These are phyloP conservation scores for Coemansia sp. DNA, from an alignment of 192 early-diverging fungal species.

Conservation along the genomic window DNA sequence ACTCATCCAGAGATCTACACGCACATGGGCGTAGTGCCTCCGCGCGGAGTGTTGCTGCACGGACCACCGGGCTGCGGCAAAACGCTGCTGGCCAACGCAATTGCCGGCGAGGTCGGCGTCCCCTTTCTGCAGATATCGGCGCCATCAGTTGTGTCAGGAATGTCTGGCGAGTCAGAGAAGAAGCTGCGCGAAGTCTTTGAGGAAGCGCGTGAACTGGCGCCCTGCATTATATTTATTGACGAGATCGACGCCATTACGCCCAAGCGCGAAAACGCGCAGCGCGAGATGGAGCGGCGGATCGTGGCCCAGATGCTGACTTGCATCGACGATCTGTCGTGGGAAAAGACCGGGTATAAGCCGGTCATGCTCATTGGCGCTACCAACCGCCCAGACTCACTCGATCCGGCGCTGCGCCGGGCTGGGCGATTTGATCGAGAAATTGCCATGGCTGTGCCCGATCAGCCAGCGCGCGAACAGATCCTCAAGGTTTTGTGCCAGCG, in stretches of 20 bases:
- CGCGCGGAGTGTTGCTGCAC: constrained; percentile 90
- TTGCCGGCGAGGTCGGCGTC: constrained; percentile 89
- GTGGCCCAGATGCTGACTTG: constrained; percentile 96
- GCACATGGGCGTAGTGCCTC: constrained; percentile 92
- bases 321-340: constrained; percentile 91
- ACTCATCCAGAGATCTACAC: constrained; percentile 90
- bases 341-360: constrained; percentile 82
- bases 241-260: constrained; percentile 98
- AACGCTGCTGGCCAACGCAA: constrained; percentile 92
- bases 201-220: constrained; percentile 85
- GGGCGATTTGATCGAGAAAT: constrained; percentile 90
- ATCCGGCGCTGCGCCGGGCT: constrained; percentile 77
- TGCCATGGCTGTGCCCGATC: constrained; percentile 86
- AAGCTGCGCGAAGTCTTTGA: constrained; percentile 97
- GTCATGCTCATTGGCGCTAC: constrained; percentile 91
- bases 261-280: constrained; percentile 69
- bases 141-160: constrained; percentile 91
- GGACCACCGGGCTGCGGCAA: constrained; percentile 98
- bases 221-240: constrained; percentile 94
- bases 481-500: constrained; percentile 53
- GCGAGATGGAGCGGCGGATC: constrained; percentile 95
- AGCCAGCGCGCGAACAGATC: constrained; percentile 73
- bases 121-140: constrained; percentile 93
- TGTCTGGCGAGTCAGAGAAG: constrained; percentile 99
- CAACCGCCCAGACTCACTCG: constrained; percentile 84